These are phyloP conservation scores for Fusarium sp. DNA, from an alignment of 2,329 filamentous ascomycete species.

Conservation along the genomic window DNA sequence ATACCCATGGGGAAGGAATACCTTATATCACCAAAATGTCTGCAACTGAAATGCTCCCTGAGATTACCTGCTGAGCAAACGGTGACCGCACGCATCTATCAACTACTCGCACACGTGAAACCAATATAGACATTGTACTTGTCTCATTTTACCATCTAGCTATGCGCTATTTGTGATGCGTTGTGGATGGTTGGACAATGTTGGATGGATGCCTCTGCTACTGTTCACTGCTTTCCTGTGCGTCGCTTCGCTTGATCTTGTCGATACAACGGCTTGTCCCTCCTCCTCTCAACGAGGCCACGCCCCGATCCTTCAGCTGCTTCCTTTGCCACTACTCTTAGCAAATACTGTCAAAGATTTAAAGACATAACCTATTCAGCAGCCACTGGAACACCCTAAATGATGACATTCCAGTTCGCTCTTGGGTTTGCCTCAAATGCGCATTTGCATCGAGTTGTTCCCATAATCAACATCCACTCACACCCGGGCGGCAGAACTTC, in stretches of 20 bases:
- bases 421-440: neutral
- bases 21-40: neutral
- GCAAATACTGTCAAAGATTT: slow-evolving; percentile 28
- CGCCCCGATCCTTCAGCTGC: neutral
- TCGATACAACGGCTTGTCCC: neutral
- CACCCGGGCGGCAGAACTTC: neutral
- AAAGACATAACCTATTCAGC: neutral
- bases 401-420: slow-evolving; percentile 2
- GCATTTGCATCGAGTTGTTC: neutral
- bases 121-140: slow-evolving; percentile 1
- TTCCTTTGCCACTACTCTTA: slow-evolving; percentile 4
- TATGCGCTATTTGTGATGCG: slow-evolving; percentile 1
- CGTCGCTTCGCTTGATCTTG: slow-evolving; percentile 14
- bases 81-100: neutral
- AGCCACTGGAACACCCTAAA: neutral
- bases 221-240: neutral
- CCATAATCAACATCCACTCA: neutral
- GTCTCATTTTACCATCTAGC: slow-evolving; percentile 19
- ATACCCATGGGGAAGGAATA: neutral
- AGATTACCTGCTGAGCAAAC: neutral
- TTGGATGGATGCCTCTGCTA: slow-evolving; percentile 24
- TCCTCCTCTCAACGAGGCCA: neutral
- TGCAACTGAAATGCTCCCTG: neutral
- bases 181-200: slow-evolving; percentile 11
- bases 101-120: slow-evolving; percentile 1